These are phyloP conservation scores for Neurospora tetraspora DNA, from an alignment of 495 filamentous ascomycete species.

Conservation along the genomic window DNA sequence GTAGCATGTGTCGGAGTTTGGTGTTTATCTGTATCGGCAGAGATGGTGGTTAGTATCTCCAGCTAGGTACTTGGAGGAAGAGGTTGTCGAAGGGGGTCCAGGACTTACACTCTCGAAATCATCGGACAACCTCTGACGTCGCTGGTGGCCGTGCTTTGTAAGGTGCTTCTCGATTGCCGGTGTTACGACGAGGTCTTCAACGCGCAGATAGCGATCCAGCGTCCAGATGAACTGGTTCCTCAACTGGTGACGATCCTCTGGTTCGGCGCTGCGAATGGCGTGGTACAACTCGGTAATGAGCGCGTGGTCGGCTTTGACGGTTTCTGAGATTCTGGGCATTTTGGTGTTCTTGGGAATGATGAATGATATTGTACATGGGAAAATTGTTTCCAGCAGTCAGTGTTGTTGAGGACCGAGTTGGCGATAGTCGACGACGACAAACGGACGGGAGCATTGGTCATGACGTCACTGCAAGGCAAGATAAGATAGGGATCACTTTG, in stretches of 20 bases:
- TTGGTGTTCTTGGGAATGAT: neutral
- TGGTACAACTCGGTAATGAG: conserved; percentile 10
- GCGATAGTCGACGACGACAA: neutral
- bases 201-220: conserved; percentile 17
- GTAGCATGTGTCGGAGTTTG: conserved; percentile 19
- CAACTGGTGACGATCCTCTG: conserved; percentile 6
- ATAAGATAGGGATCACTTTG: neutral
- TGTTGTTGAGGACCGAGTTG: neutral
- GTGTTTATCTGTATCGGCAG: conserved; percentile 11
- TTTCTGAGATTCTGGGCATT: conserved; percentile 20
- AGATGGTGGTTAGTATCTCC: neutral
- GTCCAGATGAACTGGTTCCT: conserved; percentile 17
- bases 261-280: conserved; percentile 5
- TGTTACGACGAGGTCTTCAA: conserved; percentile 20
- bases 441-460: neutral
- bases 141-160: conserved; percentile 6
- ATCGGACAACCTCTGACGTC: conserved; percentile 13
- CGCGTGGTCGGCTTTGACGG: conserved; percentile 15
- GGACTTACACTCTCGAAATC: conserved; percentile 20
- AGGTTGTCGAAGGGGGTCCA: too few relatives aligned
- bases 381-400: neutral
- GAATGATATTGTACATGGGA: neutral
- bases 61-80: neutral
- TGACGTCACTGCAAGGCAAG: neutral
- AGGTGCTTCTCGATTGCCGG: conserved; percentile 18